Percentiles rank a stretch among this genome's conserved stretches.
phyloP scores from a whole-genome alignment of 2,329 filamentous ascomycete genomes.

The Ophiosphaerella herpotricha region DNA sequence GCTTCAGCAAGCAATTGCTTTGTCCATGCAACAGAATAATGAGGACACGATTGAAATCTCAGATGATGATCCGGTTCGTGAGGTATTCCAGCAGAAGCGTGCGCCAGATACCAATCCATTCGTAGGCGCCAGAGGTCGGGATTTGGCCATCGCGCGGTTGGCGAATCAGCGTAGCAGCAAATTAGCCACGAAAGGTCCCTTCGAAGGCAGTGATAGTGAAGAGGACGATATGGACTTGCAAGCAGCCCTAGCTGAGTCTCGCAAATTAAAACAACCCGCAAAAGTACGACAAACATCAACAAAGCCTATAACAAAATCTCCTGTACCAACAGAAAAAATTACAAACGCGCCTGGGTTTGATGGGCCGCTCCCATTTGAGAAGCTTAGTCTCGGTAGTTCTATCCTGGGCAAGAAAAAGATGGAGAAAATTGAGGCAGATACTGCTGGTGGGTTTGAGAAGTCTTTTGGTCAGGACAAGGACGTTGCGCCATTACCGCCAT shows the following conservation, averaged over 20 bases:
- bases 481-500: constrained; percentile 71
- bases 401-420: constrained; percentile 57
- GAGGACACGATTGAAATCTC: constrained; percentile 56
- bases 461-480: constrained; percentile 47
- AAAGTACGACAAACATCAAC: constrained; percentile 37
- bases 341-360: constrained; percentile 67
- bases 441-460: constrained; percentile 69
- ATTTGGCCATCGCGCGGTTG: constrained; percentile 69
- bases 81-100: constrained; percentile 53
- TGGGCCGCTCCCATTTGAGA: constrained; percentile 89
- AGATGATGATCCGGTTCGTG: constrained; percentile 50
- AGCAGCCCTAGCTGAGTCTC: constrained; percentile 73
- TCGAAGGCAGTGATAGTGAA: constrained; percentile 60
- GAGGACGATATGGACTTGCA: constrained; percentile 80
- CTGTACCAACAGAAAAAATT: constrained; percentile 31
- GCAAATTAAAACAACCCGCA: constrained; percentile 53
- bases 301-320: constrained; percentile 22
- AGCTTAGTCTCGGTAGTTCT: constrained; percentile 70
- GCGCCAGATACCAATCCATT: constrained; percentile 51
- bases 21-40: constrained; percentile 71
- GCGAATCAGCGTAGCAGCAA: constrained; percentile 75
- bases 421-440: constrained; percentile 57
- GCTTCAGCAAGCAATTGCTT: constrained; percentile 77
- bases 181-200: constrained; percentile 36
- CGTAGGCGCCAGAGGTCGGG: constrained; percentile 47